These are phyloP conservation scores for Rubia peregrina DNA, from an alignment of 305 asterid species.

Conservation along the genomic window DNA sequence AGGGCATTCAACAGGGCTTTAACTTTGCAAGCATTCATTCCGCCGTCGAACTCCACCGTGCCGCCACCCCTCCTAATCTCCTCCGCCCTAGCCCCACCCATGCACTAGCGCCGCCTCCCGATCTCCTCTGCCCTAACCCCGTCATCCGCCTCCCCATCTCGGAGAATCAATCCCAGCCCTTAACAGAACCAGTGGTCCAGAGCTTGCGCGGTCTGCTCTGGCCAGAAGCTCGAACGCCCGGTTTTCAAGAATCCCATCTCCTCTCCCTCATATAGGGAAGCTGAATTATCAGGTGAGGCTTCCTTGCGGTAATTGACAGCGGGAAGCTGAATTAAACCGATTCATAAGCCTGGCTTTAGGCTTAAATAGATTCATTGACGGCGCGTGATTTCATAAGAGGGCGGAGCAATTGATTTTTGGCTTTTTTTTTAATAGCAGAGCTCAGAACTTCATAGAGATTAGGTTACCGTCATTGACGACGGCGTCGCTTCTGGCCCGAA, in stretches of 20 bases:
- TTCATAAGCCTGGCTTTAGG: too few species aligned
- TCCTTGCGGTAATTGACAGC: neutral
- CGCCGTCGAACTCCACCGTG: too few species aligned
- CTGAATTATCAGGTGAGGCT: slow-evolving; percentile 20
- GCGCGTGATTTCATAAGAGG: too few species aligned
- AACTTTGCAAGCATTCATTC: too few species aligned
- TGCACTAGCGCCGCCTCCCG: neutral
- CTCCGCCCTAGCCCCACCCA: too few species aligned
- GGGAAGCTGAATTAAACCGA: too few species aligned
- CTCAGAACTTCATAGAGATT: slow-evolving; percentile 39
- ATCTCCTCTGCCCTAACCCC: slow-evolving; percentile 5
- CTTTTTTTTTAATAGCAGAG: neutral
- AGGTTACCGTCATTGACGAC: slow-evolving; percentile 24
- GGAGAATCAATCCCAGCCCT: slow-evolving; percentile 54
- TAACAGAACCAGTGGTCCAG: slow-evolving; percentile 88
- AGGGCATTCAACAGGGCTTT: too few species aligned
- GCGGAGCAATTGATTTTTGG: too few species aligned
- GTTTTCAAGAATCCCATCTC: neutral
- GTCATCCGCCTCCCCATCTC: slow-evolving; percentile 15
- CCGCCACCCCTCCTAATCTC: too few species aligned
- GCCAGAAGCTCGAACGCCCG: slow-evolving; percentile 57
- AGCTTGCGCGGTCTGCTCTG: slow-evolving; percentile 77
- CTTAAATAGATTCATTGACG: too few species aligned
- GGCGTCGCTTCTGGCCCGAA: slow-evolving; percentile 19
- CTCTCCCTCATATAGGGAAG: slow-evolving; percentile 13